phyloP scores from a whole-genome alignment of 2,329 filamentous ascomycete species.

The Colletotrichum sp. region DNA sequence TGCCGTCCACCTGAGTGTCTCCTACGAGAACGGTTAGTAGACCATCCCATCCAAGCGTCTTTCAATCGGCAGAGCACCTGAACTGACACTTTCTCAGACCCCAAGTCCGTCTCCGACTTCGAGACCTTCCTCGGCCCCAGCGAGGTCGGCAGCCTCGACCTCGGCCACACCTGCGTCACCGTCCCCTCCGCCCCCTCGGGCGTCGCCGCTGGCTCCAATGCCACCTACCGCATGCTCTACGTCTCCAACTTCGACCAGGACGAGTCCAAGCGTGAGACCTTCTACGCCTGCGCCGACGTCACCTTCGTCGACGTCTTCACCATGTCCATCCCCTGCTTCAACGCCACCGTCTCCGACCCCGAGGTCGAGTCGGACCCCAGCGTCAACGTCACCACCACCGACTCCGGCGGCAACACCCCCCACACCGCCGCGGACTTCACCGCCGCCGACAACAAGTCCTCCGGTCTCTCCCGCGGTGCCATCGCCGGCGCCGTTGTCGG shows the following conservation, averaged over 20 bases:
- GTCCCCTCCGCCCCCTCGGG: slow-evolving; percentile 37
- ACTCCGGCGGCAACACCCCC: slow-evolving; percentile 9
- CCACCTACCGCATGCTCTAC: slow-evolving; percentile 56
- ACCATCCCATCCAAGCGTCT: neutral
- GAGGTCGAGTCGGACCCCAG: slow-evolving; percentile 24
- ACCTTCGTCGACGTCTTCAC: slow-evolving; percentile 44
- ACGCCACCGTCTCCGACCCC: slow-evolving; percentile 38
- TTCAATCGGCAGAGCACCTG: neutral
- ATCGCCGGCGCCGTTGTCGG: slow-evolving; percentile 81
- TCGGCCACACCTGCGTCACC: slow-evolving; percentile 51
- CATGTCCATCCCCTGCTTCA: slow-evolving; percentile 46
- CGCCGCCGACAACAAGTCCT: slow-evolving; percentile 27
- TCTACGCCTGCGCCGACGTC: slow-evolving; percentile 57
- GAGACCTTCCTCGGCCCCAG: slow-evolving; percentile 38
- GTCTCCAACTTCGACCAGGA: slow-evolving; percentile 45
- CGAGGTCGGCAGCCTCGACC: slow-evolving; percentile 42
- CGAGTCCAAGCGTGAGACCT: slow-evolving; percentile 44
- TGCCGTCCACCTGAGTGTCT: slow-evolving; percentile 57
- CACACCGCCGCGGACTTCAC: slow-evolving; percentile 28
- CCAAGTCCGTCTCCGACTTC: slow-evolving; percentile 43
- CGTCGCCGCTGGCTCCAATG: slow-evolving; percentile 45
- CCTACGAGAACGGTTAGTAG: slow-evolving; percentile 52
- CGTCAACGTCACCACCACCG: slow-evolving; percentile 22
- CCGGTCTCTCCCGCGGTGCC: slow-evolving; percentile 65
- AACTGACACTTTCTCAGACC: slow-evolving; percentile 33